A percentile compares a stretch with the other conserved stretches of the same genome.
Conservation (phyloP, 106 monocot species). For the Hemerocallis citrina region DNA sequence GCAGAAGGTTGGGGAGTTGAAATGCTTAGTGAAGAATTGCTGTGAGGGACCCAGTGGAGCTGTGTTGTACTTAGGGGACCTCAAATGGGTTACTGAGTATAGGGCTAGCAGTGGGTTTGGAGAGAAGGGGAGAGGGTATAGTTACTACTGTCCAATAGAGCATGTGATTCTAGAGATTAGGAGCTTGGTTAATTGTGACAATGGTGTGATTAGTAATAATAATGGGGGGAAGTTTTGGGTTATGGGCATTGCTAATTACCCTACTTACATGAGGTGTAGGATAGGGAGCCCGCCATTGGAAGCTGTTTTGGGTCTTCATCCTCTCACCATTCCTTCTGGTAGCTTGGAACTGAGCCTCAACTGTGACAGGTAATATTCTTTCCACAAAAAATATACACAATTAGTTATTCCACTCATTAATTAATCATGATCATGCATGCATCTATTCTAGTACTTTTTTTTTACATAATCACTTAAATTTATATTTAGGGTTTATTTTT, state of each 20-base stretch:
- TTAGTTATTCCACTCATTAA: too few relatives aligned
- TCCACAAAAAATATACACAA: too few relatives aligned
- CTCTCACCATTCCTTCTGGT: constrained; percentile 38
- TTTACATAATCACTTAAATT: too few relatives aligned
- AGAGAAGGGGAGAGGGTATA: constrained; percentile 9
- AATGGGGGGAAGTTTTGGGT: constrained; percentile 39
- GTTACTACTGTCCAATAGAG: constrained; percentile 79
- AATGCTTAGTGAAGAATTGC: constrained; percentile 53
- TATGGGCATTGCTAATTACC: constrained; percentile 48
- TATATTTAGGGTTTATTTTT: too few relatives aligned
- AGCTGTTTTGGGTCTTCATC: constrained; percentile 44
- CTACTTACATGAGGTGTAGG: constrained; percentile 56
- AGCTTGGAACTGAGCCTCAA: constrained; percentile 52
- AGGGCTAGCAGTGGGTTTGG: constrained; percentile 21
- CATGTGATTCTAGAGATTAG: constrained; percentile 82
- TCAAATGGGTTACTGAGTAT: constrained; percentile 81
- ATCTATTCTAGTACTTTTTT: too few relatives aligned
- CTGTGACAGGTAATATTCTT: constrained; percentile 34
- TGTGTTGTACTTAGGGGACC: constrained; percentile 74
- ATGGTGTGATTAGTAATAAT: neutral
- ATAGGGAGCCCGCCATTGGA: constrained; percentile 53
- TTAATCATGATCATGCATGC: too few relatives aligned
- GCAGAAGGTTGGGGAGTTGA: constrained; percentile 65
- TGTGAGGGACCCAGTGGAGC: constrained; percentile 51
- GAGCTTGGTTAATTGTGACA: constrained; percentile 22